These are phyloP conservation scores for Irineochytrium annulatum DNA, from an alignment of 192 early-diverging fungal genomes.

Conservation along the genomic window DNA sequence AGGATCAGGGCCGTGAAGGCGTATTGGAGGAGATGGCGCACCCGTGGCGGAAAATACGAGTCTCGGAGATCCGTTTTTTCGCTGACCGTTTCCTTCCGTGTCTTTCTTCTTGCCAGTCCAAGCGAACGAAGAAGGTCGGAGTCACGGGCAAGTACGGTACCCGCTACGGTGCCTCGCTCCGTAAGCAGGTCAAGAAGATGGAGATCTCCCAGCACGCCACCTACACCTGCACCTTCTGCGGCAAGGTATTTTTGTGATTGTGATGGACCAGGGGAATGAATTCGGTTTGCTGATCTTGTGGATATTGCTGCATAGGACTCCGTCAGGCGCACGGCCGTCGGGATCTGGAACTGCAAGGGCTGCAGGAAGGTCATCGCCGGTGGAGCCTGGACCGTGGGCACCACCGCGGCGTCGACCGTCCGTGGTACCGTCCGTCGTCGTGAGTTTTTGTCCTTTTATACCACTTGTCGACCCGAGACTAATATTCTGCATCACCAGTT, in stretches of 20 bases:
- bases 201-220: constrained; percentile 99
- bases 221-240: constrained; percentile 99
- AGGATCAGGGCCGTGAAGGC: no score
- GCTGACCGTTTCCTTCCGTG: no score
- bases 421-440: constrained; percentile 96
- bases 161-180: constrained; percentile 99
- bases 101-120: no score
- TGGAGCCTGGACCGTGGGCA: constrained; percentile 94
- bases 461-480: not conserved
- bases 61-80: no score
- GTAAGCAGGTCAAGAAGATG: constrained; percentile 97
- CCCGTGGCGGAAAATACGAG: no score
- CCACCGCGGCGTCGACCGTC: constrained; percentile 85
- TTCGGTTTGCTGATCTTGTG: constrained; percentile 1
- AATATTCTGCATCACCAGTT: constrained; percentile 29
- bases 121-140: constrained; percentile 99
- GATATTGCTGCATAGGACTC: constrained; percentile 57
- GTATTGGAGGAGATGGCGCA: no score
- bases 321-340: constrained; percentile 91
- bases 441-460: constrained; percentile 18
- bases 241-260: constrained; percentile 61
- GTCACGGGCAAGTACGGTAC: constrained; percentile 99
- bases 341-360: constrained; percentile 98
- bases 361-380: constrained; percentile 94
- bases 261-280: constrained; percentile 3